These are phyloP conservation scores for Clathrospora elynae DNA, from an alignment of 2,329 filamentous ascomycete genomes.

Conservation along the genomic window DNA sequence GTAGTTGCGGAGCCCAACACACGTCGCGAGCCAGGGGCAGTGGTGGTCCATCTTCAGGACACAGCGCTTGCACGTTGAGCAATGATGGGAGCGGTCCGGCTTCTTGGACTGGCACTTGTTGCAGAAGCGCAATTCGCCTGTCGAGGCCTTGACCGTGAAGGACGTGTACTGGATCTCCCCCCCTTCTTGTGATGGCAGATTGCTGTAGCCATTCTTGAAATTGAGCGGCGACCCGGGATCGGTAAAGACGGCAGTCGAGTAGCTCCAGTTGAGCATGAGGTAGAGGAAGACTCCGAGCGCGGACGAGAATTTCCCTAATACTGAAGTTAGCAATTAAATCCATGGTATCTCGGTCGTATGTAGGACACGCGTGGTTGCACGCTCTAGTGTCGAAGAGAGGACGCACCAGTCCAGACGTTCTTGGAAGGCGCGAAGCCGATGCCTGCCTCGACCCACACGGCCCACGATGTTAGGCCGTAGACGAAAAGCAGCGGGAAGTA, in stretches of 20 bases:
- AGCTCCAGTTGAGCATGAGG: constrained; percentile 80
- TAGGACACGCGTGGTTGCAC: too few relatives aligned
- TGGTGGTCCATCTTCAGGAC: constrained; percentile 99
- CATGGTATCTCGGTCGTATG: neutral
- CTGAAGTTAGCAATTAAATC: constrained; percentile 29
- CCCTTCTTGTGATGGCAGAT: constrained; percentile 74
- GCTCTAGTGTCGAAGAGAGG: too few relatives aligned
- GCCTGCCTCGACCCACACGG: constrained; percentile 80
- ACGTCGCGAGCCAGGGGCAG: constrained; percentile 96
- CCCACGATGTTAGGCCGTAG: constrained; percentile 90
- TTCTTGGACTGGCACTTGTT: constrained; percentile 97
- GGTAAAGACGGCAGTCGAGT: constrained; percentile 92
- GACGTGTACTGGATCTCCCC: constrained; percentile 64
- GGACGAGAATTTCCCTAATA: constrained; percentile 56
- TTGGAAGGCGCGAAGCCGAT: constrained; percentile 61
- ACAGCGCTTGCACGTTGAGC: constrained; percentile 90
- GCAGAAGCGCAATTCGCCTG: constrained; percentile 85
- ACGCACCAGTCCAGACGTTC: constrained; percentile 46
- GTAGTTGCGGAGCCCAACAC: constrained; percentile 91
- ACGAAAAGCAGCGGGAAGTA: constrained; percentile 91
- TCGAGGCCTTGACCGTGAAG: constrained; percentile 85
- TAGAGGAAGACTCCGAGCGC: constrained; percentile 73
- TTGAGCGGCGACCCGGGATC: constrained; percentile 73
- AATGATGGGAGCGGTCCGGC: constrained; percentile 95
- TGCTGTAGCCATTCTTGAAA: constrained; percentile 68